Evolutionary conservation across 768 basidiomycete genomes (phyloP), one percentile per base, ranked within the genome.

Genomic region (Mycena olivaceomarginata): DNA sequence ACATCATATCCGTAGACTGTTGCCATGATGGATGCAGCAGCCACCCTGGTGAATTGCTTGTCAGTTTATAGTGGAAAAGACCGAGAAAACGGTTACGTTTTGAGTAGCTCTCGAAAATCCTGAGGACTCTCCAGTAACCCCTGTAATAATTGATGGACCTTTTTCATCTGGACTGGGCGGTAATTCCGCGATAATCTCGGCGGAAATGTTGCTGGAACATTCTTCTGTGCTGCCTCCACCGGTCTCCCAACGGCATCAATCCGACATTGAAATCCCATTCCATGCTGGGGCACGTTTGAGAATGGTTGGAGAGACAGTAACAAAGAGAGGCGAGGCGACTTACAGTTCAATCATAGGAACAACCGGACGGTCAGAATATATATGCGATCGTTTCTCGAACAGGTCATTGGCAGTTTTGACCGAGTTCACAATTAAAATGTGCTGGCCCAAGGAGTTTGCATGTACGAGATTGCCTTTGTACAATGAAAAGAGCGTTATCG

Each of bases 231-330:
- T 18, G 51, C 51, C 84, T 80, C 87, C 87, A 87, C 51, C 48
- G 41, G 0, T 83, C 79, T 1, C 82, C 83, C 48, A 86, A 84
- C 12, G 73, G 80, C 77, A 84, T 82, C 6, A 86, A 43, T 2
- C 66, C 83, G 9, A 82, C 31, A 73, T 81, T 83, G 68, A 84
- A 85, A 16, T 84, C 78, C 85, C 84, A 87, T 9, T 85, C 85
- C 81, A 85, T 59, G 18, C 74, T 83, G 59, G 81, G 82, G 40
- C 45, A 40, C 18, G 48, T 25, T 20, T 41, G 39, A 1, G 2
- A 22, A 8, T 40, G 39, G 31, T 39, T 15, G 59, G 15, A 8
- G n/a, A n/a, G n/a, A n/a, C n/a, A n/a, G n/a, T n/a, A n/a, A n/a
- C n/a, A 77, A 5, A 1, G 9, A 77, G 18, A n/a, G n/a, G n/a